Percentiles rank a stretch among this genome's conserved stretches.
These are phyloP conservation scores for Pinus taeda DNA, from an alignment of 75 land plant genomes.

Conservation along the genomic window DNA sequence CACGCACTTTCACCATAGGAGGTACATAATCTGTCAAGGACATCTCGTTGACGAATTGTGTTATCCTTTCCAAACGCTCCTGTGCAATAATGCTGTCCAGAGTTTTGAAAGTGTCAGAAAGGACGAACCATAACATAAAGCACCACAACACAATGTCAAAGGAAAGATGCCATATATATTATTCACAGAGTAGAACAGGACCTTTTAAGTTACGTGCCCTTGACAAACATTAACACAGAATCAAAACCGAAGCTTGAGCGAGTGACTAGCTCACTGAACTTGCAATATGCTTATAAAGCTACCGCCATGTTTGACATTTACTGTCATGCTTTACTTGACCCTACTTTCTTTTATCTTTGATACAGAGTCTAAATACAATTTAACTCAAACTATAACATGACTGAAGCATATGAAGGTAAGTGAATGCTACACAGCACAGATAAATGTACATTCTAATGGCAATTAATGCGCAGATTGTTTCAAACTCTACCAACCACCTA, in stretches of 20 bases:
- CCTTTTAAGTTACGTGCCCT: background rate
- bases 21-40: constrained; percentile 48
- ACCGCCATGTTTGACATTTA: background rate
- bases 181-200: background rate
- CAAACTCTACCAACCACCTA: background rate
- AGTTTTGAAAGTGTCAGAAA: constrained; percentile 1
- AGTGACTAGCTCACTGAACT: background rate
- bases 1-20: constrained; percentile 28
- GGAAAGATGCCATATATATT: background rate
- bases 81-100: constrained; percentile 88
- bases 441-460: background rate
- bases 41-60: constrained; percentile 80
- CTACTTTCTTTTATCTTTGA: background rate
- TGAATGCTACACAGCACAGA: background rate
- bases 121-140: background rate
- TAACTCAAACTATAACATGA: background rate
- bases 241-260: background rate
- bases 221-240: background rate
- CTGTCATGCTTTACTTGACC: too few relatives aligned
- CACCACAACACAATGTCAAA: background rate
- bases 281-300: background rate
- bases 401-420: background rate
- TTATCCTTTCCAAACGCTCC: constrained; percentile 94
- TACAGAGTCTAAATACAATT: background rate
- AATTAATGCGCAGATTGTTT: background rate